Evolutionary conservation across 1,284 basidiomycete genomes (phyloP).

Genomic region (Puccinia polysora): DNA sequence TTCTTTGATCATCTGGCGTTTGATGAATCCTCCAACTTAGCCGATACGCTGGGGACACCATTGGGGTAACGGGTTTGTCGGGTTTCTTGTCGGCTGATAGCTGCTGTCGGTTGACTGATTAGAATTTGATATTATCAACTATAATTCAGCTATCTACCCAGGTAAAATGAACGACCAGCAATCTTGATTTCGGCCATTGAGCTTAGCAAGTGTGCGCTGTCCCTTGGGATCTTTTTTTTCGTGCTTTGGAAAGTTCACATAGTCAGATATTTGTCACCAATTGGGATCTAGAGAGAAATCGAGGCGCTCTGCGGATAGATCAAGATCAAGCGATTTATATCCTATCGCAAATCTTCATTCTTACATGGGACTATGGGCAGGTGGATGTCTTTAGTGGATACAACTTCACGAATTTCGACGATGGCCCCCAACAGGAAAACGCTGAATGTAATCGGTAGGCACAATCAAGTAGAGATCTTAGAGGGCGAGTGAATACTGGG

Average conservation of each 20-base stretch:
- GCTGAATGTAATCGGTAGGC: slow-evolving; percentile 34
- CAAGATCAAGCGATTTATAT: neutral
- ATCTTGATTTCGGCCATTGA: too few relatives aligned
- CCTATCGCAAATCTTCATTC: slow-evolving; percentile 19
- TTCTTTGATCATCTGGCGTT: too few relatives aligned
- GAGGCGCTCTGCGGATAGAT: neutral
- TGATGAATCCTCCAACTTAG: too few relatives aligned
- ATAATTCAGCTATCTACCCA: slow-evolving; percentile 22
- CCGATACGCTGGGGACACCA: slow-evolving; percentile 34
- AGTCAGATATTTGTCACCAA: slow-evolving; percentile 37
- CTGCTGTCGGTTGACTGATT: too few relatives aligned
- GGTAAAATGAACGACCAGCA: too few relatives aligned
- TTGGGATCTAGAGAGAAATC: slow-evolving; percentile 31
- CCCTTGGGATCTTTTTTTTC: neutral
- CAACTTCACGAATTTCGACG: slow-evolving; percentile 35
- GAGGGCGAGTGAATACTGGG: too few relatives aligned
- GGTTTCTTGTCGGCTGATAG: too few relatives aligned
- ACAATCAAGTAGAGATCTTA: too few relatives aligned
- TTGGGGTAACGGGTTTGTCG: slow-evolving; percentile 32
- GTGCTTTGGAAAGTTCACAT: neutral
- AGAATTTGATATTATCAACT: too few relatives aligned
- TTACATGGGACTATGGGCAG: slow-evolving; percentile 37
- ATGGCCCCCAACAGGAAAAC: neutral
- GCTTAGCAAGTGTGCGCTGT: too few relatives aligned
- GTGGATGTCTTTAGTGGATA: slow-evolving; percentile 39